Evolutionary conservation across 139 green algal species (phyloP).

Genomic region (Closterium sp.): DNA sequence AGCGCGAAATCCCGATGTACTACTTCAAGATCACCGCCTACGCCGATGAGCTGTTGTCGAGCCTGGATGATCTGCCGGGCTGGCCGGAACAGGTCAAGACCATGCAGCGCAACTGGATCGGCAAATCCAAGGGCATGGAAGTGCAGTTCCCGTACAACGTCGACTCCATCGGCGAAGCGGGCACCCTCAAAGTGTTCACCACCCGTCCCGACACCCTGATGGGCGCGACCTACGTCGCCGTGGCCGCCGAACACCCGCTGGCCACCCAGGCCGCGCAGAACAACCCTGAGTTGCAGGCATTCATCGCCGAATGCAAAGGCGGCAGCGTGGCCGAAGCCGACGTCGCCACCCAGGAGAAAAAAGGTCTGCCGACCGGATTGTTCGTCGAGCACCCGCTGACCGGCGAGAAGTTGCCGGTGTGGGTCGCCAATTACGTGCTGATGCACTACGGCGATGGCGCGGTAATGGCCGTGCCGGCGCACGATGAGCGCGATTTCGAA

Average conservation of each 20-base stretch:
- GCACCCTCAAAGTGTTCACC: slow-evolving; percentile 28
- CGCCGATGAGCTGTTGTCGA: slow-evolving; percentile 85
- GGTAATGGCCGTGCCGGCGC: slow-evolving; percentile 94
- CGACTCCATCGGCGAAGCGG: neutral
- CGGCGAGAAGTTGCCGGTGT: slow-evolving; percentile 77
- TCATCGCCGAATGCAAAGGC: slow-evolving; percentile 90
- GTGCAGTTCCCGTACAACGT: too few species aligned
- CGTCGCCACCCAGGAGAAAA: slow-evolving; percentile 86
- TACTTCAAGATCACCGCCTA: slow-evolving; percentile 95
- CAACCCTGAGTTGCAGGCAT: too few species aligned
- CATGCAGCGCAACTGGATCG: slow-evolving; percentile 99
- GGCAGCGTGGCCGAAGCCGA: slow-evolving; percentile 87
- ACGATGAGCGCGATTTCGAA: slow-evolving; percentile 85
- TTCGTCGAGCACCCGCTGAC: slow-evolving; percentile 81
- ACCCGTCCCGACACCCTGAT: slow-evolving; percentile 92
- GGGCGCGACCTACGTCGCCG: slow-evolving; percentile 90
- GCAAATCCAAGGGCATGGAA: slow-evolving; percentile 71
- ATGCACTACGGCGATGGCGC: slow-evolving; percentile 85
- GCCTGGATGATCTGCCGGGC: too few species aligned
- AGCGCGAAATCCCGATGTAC: slow-evolving; percentile 92
- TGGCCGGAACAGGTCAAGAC: slow-evolving; percentile 95
- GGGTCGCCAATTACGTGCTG: slow-evolving; percentile 95
- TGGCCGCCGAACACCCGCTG: too few species aligned
- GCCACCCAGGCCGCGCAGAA: too few species aligned
- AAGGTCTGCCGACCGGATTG: slow-evolving; percentile 81